phyloP scores from a whole-genome alignment of 805 yeast genomes.

The Candida sakaeoensis region DNA sequence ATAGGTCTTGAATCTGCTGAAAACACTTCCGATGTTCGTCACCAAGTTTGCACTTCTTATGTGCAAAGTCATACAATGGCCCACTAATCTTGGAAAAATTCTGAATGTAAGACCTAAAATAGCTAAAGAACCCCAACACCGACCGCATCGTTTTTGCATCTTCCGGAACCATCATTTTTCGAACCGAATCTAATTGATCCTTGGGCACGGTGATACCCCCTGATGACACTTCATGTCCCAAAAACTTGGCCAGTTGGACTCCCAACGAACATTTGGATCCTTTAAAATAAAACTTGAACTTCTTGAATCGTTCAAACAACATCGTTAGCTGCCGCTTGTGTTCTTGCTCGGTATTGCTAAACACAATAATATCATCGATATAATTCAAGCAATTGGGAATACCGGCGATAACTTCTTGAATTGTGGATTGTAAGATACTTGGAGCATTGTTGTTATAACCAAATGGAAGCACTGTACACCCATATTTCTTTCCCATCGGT shows the following conservation, averaged over 20 bases:
- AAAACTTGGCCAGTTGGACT: background rate
- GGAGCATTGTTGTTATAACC: no score
- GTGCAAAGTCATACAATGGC: background rate
- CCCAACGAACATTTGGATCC: slow-evolving; percentile 1
- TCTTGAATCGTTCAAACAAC: background rate
- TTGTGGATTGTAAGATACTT: no score
- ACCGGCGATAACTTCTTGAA: no score
- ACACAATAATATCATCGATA: no score
- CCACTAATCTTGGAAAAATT: background rate
- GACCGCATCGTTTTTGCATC: slow-evolving; percentile 1
- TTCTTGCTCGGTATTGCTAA: no score
- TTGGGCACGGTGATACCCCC: slow-evolving; percentile 2
- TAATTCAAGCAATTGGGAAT: no score
- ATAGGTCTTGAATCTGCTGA: background rate
- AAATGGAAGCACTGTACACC: no score
- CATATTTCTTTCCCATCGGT: no score
- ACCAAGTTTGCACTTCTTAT: background rate
- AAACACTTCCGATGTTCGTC: background rate
- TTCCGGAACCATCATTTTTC: background rate
- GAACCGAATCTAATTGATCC: slow-evolving; percentile 1
- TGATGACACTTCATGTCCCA: background rate
- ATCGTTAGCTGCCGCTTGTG: background rate
- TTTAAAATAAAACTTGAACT: slow-evolving; percentile 1
- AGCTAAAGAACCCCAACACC: slow-evolving; percentile 2
- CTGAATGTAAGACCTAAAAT: background rate